Percentiles rank a stretch among this genome's conserved stretches.
These are phyloP conservation scores for Aspergillus sp. DNA, from an alignment of 2,329 filamentous ascomycete species.

Conservation along the genomic window DNA sequence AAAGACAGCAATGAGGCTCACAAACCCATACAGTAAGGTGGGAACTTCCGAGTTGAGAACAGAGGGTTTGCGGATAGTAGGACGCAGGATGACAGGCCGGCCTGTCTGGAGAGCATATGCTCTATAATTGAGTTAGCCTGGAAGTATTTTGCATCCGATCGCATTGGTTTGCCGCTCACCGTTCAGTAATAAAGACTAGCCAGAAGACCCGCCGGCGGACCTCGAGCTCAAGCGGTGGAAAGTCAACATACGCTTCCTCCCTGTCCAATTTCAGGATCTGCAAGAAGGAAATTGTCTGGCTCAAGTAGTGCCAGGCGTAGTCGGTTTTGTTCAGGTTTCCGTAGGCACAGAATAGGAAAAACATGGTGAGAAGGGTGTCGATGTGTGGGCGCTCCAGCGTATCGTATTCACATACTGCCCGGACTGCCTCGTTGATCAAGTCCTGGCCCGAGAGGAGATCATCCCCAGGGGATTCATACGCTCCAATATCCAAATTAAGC, in stretches of 20 bases:
- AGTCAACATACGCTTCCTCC: neutral
- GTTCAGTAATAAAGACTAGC: conserved; percentile 3
- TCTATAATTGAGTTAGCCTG: neutral
- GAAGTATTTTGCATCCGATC: neutral
- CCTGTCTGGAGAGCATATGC: conserved; percentile 4
- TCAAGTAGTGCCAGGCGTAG: conserved; percentile 6
- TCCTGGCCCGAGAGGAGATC: conserved; percentile 1
- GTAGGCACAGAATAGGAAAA: conserved; percentile 6
- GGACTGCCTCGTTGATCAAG: neutral
- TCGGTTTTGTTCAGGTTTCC: conserved; percentile 2
- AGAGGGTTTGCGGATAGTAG: conserved; percentile 3
- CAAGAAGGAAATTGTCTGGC: conserved; percentile 4
- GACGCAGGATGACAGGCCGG: neutral
- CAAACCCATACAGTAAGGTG: conserved; percentile 1
- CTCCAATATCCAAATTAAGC: conserved; percentile 4
- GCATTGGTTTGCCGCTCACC: neutral
- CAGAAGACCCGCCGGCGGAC: conserved; percentile 3
- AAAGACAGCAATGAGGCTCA: conserved; percentile 2
- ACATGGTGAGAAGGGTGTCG: conserved; percentile 4
- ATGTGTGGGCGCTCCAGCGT: neutral
- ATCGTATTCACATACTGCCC: conserved; percentile 1
- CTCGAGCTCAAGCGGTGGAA: neutral
- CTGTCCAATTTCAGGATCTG: conserved; percentile 4
- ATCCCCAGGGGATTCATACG: neutral
- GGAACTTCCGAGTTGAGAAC: conserved; percentile 3